phyloP scores from a whole-genome alignment of 2,329 filamentous ascomycete genomes.

The Fusarium pseudograminearum region DNA sequence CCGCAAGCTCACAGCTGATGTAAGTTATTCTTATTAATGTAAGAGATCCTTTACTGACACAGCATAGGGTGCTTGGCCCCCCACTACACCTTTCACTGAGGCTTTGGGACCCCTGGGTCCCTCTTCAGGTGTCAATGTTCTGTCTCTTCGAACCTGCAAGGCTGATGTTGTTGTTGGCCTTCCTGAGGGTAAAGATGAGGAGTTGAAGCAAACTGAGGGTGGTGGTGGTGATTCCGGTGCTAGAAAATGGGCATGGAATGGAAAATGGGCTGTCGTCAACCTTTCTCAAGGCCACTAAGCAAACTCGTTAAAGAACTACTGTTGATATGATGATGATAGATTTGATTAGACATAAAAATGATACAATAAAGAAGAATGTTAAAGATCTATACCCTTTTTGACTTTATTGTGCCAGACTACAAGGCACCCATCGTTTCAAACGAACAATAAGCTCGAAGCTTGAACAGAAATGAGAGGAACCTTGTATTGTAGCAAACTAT shows the following conservation, averaged over 20 bases:
- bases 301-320: background rate
- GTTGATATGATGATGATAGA: constrained; percentile 37
- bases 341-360: constrained; percentile 25
- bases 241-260: constrained; percentile 93
- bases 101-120: constrained; percentile 89
- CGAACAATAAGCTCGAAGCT: background rate
- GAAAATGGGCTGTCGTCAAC: constrained; percentile 94
- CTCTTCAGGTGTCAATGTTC: constrained; percentile 82
- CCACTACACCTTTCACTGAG: constrained; percentile 85
- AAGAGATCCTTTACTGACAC: constrained; percentile 16
- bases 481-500: background rate
- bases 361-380: background rate
- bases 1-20: constrained; percentile 89
- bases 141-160: constrained; percentile 94
- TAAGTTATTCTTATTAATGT: constrained; percentile 57
- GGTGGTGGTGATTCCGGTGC: constrained; percentile 78
- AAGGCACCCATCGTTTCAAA: background rate
- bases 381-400: background rate
- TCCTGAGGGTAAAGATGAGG: constrained; percentile 84
- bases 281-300: constrained; percentile 52
- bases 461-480: background rate
- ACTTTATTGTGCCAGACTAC: background rate
- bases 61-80: constrained; percentile 72
- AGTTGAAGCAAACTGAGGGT: constrained; percentile 73
- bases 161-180: constrained; percentile 94